These are phyloP conservation scores for Suhomyces pyralidae DNA, from an alignment of 805 yeast genomes.

Conservation along the genomic window DNA sequence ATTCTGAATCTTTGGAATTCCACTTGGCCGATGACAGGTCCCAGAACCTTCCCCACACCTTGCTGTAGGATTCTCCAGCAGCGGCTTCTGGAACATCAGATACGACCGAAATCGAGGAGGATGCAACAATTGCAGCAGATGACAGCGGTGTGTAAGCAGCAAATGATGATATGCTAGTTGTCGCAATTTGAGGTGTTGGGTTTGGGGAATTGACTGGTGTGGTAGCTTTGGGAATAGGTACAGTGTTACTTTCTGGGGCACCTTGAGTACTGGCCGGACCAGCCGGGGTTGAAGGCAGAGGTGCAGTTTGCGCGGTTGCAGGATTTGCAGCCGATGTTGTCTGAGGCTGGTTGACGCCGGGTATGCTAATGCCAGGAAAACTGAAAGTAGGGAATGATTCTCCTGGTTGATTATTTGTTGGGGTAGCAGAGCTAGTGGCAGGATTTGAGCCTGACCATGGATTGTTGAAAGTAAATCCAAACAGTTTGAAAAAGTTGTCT, in stretches of 20 bases:
- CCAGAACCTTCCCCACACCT: constrained; percentile 24
- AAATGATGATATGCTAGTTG: neutral
- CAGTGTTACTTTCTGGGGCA: neutral
- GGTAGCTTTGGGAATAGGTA: neutral
- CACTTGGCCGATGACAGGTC: constrained; percentile 9
- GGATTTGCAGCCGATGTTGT: neutral
- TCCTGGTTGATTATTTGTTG: neutral
- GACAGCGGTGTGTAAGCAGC: neutral
- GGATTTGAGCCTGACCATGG: neutral
- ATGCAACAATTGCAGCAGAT: neutral
- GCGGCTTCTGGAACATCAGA: constrained; percentile 4
- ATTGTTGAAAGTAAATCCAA: neutral
- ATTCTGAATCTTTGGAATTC: constrained; percentile 17
- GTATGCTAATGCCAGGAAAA: neutral
- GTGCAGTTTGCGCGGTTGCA: neutral
- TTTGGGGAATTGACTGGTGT: neutral
- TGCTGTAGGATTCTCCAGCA: constrained; percentile 5
- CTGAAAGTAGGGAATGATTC: neutral
- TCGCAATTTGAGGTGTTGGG: neutral
- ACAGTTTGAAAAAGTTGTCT: neutral
- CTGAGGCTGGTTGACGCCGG: neutral
- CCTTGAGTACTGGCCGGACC: neutral
- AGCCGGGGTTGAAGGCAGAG: neutral
- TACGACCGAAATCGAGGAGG: neutral
- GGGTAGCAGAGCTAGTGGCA: neutral